A percentile compares a stretch with the other conserved stretches of the same genome.
phyloP scores from a whole-genome alignment of 768 basidiomycete genomes.

The Tylopilus rubrobrunneus region DNA sequence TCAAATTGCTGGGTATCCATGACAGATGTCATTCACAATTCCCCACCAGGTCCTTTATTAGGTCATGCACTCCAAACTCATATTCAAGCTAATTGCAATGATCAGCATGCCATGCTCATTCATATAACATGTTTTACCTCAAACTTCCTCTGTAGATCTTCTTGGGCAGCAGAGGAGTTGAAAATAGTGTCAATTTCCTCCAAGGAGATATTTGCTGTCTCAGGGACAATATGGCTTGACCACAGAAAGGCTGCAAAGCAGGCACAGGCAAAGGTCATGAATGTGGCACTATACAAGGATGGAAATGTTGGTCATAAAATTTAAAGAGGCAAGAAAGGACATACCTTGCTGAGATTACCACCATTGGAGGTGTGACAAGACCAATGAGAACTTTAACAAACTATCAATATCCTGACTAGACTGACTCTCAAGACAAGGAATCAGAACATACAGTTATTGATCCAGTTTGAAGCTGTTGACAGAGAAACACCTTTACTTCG shows the following conservation, averaged over 20 bases:
- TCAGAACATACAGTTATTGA: conserved; percentile 63
- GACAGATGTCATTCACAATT: conserved; percentile 7
- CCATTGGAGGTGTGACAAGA: conserved; percentile 62
- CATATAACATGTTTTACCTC: conserved; percentile 39
- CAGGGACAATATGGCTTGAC: conserved; percentile 66
- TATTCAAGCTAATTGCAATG: conserved; percentile 47
- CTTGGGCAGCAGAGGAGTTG: conserved; percentile 50
- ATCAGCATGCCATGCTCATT: neutral
- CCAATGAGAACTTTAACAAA: conserved; percentile 62
- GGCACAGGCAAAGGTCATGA: conserved; percentile 59
- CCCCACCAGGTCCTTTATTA: conserved; percentile 38
- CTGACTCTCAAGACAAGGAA: neutral
- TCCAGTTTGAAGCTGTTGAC: conserved; percentile 83
- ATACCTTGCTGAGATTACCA: conserved; percentile 58
- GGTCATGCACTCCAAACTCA: conserved; percentile 47
- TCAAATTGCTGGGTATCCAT: neutral
- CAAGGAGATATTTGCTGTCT: conserved; percentile 71
- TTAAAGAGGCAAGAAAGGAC: conserved; percentile 11
- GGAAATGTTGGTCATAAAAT: neutral
- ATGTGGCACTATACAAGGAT: conserved; percentile 50
- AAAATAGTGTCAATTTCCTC: conserved; percentile 77
- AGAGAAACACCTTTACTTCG: conserved; percentile 80
- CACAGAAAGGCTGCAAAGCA: conserved; percentile 69
- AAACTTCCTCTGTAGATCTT: conserved; percentile 46
- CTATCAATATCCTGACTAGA: conserved; percentile 2